Conservation (phyloP, 345 rosid genomes). For the Crucihimalaya himalaica region DNA sequence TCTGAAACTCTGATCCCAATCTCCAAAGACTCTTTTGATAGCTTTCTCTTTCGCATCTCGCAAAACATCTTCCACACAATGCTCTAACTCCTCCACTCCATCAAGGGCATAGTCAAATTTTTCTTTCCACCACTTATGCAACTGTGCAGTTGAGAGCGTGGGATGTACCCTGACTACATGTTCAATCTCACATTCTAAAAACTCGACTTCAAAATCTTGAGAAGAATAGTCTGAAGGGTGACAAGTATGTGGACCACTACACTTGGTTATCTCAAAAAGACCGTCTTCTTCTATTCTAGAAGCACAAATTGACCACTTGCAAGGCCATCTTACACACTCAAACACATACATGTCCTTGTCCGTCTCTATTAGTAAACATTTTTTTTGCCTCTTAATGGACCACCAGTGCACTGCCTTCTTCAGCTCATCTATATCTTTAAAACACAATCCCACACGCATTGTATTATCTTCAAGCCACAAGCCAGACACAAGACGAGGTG, state of each 20-base stretch:
- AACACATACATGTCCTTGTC: neutral
- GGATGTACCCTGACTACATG: neutral
- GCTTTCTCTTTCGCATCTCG: neutral
- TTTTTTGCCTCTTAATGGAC: neutral
- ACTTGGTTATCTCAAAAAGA: neutral
- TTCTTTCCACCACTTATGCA: neutral
- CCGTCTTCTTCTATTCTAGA: neutral
- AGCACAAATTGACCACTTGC: neutral
- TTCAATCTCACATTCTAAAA: neutral
- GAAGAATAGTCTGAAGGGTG: neutral
- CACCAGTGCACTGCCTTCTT: neutral
- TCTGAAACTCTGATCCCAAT: conserved; percentile 13
- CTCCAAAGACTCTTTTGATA: conserved; percentile 7
- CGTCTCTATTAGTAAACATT: neutral
- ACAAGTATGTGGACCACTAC: neutral
- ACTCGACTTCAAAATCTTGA: neutral
- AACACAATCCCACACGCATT: neutral
- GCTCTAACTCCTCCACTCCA: neutral
- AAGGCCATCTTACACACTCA: neutral
- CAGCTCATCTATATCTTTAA: neutral
- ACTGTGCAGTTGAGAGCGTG: neutral
- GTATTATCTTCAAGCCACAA: neutral
- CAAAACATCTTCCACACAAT: neutral
- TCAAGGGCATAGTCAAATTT: neutral
- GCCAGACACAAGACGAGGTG: neutral